Evolutionary conservation across 495 filamentous ascomycete genomes (phyloP).

Genomic region (Lasiosphaeris hirsuta): DNA sequence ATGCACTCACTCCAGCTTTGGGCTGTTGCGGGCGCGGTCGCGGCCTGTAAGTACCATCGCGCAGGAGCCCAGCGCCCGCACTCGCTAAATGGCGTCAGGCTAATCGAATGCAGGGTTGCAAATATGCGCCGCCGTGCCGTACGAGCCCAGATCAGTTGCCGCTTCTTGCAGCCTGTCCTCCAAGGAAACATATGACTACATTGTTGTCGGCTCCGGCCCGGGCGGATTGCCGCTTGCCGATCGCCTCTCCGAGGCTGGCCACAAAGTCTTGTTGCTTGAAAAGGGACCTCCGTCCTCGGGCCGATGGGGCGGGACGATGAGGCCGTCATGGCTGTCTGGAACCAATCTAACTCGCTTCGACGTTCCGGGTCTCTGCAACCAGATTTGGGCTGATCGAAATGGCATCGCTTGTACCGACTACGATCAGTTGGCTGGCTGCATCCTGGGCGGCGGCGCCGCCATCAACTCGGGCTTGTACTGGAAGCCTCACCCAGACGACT

Average conservation of each 20-base stretch:
- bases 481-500: conserved; percentile 50
- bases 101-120: conserved; percentile 12
- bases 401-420: conserved; percentile 63
- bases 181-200: conserved; percentile 56
- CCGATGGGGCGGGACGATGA: conserved; percentile 50
- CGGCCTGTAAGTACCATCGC: conserved; percentile 8
- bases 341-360: conserved; percentile 68
- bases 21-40: conserved; percentile 12
- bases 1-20: conserved; percentile 16
- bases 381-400: conserved; percentile 56
- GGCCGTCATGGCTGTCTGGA: conserved; percentile 57
- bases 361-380: conserved; percentile 66
- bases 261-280: conserved; percentile 59
- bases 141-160: conserved; percentile 5
- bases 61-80: too few relatives aligned
- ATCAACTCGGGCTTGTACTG: conserved; percentile 59
- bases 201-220: conserved; percentile 58
- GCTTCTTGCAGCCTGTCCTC: conserved; percentile 31
- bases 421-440: conserved; percentile 65
- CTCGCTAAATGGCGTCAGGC: background rate
- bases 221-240: conserved; percentile 60
- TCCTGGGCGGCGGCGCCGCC: conserved; percentile 67
- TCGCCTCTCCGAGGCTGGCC: conserved; percentile 55
- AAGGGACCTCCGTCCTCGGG: conserved; percentile 56
- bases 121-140: conserved; percentile 9